These are phyloP conservation scores for Calonectria pauciramosa DNA, from an alignment of 2,329 filamentous ascomycete genomes.

Conservation along the genomic window DNA sequence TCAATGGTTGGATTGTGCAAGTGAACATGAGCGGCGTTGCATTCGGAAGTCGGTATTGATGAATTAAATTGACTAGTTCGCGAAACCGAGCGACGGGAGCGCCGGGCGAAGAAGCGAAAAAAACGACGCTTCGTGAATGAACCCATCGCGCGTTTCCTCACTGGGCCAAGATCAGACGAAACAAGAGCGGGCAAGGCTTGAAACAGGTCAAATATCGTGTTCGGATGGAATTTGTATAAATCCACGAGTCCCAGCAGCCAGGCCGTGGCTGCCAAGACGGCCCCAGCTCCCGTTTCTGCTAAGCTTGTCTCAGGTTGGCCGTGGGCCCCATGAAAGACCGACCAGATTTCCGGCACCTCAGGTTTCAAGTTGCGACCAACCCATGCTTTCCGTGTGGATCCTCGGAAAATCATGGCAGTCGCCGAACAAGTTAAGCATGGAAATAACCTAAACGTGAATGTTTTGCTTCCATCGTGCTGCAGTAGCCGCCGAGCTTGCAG, in stretches of 20 bases:
- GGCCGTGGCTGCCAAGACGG: neutral
- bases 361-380: neutral
- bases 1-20: too few species aligned
- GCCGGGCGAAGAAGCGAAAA: neutral
- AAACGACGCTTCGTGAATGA: neutral
- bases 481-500: neutral
- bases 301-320: slow-evolving; percentile 1
- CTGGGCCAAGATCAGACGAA: neutral
- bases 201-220: neutral
- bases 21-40: neutral
- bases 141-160: neutral
- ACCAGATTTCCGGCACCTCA: neutral
- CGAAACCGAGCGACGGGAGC: neutral
- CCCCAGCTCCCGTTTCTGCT: neutral
- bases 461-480: neutral
- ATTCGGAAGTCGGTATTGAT: neutral
- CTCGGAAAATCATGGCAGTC: neutral
- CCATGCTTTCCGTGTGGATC: slow-evolving; percentile 1
- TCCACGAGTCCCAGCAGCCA: neutral
- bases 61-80: neutral
- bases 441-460: neutral
- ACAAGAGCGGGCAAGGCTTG: neutral
- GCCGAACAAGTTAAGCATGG: neutral
- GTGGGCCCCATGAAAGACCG: neutral
- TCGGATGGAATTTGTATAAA: neutral